Evolutionary conservation across 495 filamentous ascomycete species (phyloP), one percentile per base, ranked within the genome.

Genomic region (Lichina pygmaea): DNA sequence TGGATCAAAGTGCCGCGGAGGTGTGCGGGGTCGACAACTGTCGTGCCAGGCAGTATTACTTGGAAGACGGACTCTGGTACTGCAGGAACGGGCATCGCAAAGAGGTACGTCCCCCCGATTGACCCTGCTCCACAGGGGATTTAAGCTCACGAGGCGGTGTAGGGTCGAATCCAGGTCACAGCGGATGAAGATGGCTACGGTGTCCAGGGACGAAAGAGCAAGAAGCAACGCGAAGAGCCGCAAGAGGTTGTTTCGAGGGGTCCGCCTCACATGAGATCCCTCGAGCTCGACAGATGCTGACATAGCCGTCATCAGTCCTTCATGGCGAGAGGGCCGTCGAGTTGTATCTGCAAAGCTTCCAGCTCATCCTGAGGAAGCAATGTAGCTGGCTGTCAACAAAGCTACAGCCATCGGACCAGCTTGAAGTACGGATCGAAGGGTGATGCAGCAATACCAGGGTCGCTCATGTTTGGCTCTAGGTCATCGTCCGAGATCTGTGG

Each of bases 331-430:
- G 71, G 39, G 86, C 77, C 30, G 66, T 69, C 45, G 70, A 78
- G 49, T 66, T 93, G n/a, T 93, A 75, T 58, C 61, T 97, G 36
- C 75, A 86, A 56, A 75, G 69, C 52, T 73, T 82, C 45, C 89
- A 95, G 58, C 60, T 94, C n/a, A 71, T 97, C 32, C 60, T 86
- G 0, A 71, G 75, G 62, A 79, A 81, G 56, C 80, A 86, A 63
- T 66, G 70, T 43, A 56, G 71, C 53, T 73, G 65, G 51, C 57
- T 85, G 41, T 60, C 83, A 8, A 60, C 71, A 33, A 57, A 63
- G 8, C 71, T 71, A 53, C 65, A 67, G 0, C 71, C 81, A 49
- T 75, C 78, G 17, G 57, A 62, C 43, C 66, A 78, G 50, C 57
- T 81, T 10, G 77, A 81, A 66, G 73, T 75, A 55, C 30, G 9